These are phyloP conservation scores for Cymbidium sinense DNA, from an alignment of 106 monocot species.

Conservation along the genomic window DNA sequence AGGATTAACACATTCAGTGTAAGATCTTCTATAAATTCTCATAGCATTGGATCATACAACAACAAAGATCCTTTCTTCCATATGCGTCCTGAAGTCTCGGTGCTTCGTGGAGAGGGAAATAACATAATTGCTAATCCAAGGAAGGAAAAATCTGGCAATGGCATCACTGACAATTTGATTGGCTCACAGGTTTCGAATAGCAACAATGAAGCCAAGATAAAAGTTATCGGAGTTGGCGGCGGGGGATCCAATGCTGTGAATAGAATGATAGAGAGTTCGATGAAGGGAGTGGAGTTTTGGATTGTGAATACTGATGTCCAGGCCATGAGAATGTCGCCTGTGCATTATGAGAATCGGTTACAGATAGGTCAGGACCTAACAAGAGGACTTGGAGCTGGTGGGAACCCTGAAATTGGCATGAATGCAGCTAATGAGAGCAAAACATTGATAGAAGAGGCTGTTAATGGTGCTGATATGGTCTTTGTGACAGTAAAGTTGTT, in stretches of 20 bases:
- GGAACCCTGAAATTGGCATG: slow-evolving; percentile 76
- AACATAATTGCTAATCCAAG: slow-evolving; percentile 13
- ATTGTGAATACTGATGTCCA: slow-evolving; percentile 98
- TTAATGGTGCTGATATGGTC: slow-evolving; percentile 76
- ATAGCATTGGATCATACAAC: no score
- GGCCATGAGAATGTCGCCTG: slow-evolving; percentile 78
- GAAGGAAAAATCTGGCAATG: slow-evolving; percentile 35
- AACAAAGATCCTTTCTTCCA: slow-evolving; percentile 78
- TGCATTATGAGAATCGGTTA: slow-evolving; percentile 49
- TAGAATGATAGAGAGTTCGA: slow-evolving; percentile 87
- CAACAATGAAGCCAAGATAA: slow-evolving; percentile 78
- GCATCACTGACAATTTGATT: no score
- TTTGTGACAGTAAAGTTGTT: slow-evolving; percentile 91
- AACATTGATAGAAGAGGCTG: slow-evolving; percentile 50
- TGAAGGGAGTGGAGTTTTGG: slow-evolving; percentile 97
- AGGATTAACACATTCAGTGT: no score
- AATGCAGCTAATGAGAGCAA: slow-evolving; percentile 83
- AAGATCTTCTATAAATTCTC: no score
- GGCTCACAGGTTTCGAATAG: slow-evolving; percentile 22
- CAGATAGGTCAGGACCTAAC: slow-evolving; percentile 73
- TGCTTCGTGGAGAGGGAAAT: slow-evolving; percentile 61
- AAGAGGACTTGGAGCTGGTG: slow-evolving; percentile 80
- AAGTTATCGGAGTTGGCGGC: slow-evolving; percentile 94
- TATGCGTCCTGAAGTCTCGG: slow-evolving; percentile 70
- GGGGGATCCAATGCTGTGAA: slow-evolving; percentile 98